Percentiles rank a stretch among this genome's conserved stretches.
These are phyloP conservation scores for Trichoderma parareesei DNA, from an alignment of 495 filamentous ascomycete genomes.

Conservation along the genomic window DNA sequence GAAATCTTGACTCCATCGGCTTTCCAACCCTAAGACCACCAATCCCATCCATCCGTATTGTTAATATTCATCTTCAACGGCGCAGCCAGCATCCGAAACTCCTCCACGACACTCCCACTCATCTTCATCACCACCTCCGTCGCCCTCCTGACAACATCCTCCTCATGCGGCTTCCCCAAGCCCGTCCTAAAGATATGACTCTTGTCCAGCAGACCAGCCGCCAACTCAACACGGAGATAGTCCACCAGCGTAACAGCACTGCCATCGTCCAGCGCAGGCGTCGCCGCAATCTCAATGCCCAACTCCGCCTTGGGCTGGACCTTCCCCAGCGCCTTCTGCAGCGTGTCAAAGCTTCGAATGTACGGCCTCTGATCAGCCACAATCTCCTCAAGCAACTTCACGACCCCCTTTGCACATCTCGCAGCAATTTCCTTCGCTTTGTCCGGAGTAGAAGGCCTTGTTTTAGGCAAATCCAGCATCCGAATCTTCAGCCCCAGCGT, in stretches of 20 bases:
- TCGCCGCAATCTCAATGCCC: background rate
- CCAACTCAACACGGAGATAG: background rate
- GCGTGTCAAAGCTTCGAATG: background rate
- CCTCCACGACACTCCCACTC: background rate
- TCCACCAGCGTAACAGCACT: background rate
- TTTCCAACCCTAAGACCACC: background rate
- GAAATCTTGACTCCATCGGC: background rate
- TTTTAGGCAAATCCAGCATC: background rate
- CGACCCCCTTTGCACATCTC: background rate
- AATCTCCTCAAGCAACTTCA: background rate
- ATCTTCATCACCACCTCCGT: background rate
- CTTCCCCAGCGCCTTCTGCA: background rate
- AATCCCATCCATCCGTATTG: background rate
- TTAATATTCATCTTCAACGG: background rate
- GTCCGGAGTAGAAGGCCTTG: background rate
- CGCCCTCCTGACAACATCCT: background rate
- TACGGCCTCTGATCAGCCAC: background rate
- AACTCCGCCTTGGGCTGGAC: background rate
- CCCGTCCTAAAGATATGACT: background rate
- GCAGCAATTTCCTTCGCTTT: background rate
- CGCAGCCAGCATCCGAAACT: background rate
- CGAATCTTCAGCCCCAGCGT: background rate
- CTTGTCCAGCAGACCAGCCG: background rate
- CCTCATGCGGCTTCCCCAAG: background rate
- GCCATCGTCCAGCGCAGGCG: background rate